Evolutionary conservation across 2,329 filamentous ascomycete genomes (phyloP).

Genomic region (Paracoccidioides lutzii): DNA sequence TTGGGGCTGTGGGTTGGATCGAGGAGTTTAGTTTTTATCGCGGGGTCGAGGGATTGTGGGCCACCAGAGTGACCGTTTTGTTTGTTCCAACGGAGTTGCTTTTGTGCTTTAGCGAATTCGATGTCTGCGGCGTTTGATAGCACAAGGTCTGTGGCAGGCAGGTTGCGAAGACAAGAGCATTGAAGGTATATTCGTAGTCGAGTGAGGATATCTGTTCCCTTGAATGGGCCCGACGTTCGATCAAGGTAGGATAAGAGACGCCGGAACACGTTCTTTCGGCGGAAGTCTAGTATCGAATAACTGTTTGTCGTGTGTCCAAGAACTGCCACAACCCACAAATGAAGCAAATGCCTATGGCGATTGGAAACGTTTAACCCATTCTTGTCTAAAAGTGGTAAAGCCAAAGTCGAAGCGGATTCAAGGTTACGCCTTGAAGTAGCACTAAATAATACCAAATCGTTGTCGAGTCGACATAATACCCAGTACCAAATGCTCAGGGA

Average conservation of each 20-base stretch:
- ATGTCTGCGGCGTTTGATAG: neutral
- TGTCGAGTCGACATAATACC: conserved; percentile 8
- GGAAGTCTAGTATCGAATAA: neutral
- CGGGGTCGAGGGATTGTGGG: neutral
- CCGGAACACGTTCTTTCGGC: neutral
- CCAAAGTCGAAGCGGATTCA: neutral
- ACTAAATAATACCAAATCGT: neutral
- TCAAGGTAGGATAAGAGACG: neutral
- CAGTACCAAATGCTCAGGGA: conserved; percentile 22
- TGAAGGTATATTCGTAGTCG: neutral
- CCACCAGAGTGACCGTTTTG: neutral
- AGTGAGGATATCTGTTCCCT: neutral
- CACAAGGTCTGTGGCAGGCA: neutral
- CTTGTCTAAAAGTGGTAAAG: neutral
- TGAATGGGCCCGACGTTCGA: neutral
- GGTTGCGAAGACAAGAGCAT: neutral
- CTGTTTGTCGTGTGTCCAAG: neutral
- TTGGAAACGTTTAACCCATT: neutral
- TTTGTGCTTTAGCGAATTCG: neutral
- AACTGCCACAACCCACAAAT: neutral
- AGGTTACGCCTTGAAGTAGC: neutral
- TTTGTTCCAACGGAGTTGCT: neutral
- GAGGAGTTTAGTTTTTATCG: neutral
- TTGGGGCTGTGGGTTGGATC: neutral
- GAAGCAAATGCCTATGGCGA: neutral